Base-by-base conservation (phyloP, 2,329 filamentous ascomycete genomes). In the Cytospora piceae region DNA sequence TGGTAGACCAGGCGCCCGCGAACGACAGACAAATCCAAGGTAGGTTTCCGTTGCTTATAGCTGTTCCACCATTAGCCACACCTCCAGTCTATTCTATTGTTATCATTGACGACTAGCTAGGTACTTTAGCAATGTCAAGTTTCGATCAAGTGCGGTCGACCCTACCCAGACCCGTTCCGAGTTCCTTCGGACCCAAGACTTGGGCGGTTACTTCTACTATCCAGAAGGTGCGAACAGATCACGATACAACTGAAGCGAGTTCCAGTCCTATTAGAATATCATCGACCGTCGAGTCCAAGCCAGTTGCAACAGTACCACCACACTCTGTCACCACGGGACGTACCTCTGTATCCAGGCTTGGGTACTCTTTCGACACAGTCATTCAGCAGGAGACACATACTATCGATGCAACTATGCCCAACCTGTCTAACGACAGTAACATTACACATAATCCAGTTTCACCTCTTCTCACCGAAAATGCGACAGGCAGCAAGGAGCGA, bases 181-280 rank as follows among this genome's bases (percentile, higher is more conserved):
- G 12, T n/a, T 17, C 29, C 15, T 31, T 42, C 15, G 57, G 15
- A 14, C 39, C 61, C 32, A 67, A 57, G 0, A 60, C 56, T 31
- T 64, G 57, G 55, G 42, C 51, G 24, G 61, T 61, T 24, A 37
- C 51, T 9, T 64, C 65, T 11, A 61, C 65, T 12, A 32, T 67
- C 29, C 58, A 58, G n/a, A 61, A 58, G 39, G n/a, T 65, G 22
- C 59, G 56, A 54, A 58, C 17, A 46, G 46, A 51, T 7, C 15
- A 11, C 15, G 46, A 61, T 12, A 22, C 34, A 6, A 15, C 32
- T 2, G 14, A 22, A 31, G 34, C 29, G 17, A 31, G 37, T 20
- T 42, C 24, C 4, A 53, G 49, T 22, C 32, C 46, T 56, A n/a
- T 24, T 15, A 61, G 24, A 20, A 57, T 58, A 14, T 11, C 46